Conservation (phyloP, 1,284 basidiomycete genomes). For the Paramarasmius palmivorus region DNA sequence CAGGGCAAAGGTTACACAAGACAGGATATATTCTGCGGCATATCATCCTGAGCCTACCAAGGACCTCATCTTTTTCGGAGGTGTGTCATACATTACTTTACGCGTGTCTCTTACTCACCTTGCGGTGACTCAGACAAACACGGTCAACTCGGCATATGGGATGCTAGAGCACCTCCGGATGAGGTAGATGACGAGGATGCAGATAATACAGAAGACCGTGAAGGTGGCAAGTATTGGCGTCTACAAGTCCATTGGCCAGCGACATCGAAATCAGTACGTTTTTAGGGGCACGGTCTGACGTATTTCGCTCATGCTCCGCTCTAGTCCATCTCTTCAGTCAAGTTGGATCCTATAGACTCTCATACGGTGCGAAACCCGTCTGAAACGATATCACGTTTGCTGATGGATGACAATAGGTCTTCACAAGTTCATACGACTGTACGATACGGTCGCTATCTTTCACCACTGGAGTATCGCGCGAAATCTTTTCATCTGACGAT, state of each 20-base stretch:
- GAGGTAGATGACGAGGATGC: constrained; percentile 59
- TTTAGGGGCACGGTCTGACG: too few species aligned
- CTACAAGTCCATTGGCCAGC: constrained; percentile 82
- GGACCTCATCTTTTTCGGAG: constrained; percentile 79
- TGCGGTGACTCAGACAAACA: constrained; percentile 59
- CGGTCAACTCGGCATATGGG: constrained; percentile 80
- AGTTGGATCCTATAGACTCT: constrained; percentile 69
- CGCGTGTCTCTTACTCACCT: background rate
- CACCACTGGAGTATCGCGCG: constrained; percentile 63
- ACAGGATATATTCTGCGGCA: constrained; percentile 70
- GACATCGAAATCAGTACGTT: constrained; percentile 55
- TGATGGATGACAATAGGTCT: constrained; percentile 46
- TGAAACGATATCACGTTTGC: constrained; percentile 19
- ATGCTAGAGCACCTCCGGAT: constrained; percentile 65
- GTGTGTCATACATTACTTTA: constrained; percentile 32
- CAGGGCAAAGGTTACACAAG: constrained; percentile 74
- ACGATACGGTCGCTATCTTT: constrained; percentile 73
- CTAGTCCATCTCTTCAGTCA: constrained; percentile 68
- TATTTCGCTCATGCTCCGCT: background rate
- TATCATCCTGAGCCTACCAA: constrained; percentile 82
- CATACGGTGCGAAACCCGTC: constrained; percentile 60
- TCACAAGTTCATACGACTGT: constrained; percentile 77
- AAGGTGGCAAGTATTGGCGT: constrained; percentile 77
- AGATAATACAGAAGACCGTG: constrained; percentile 37
- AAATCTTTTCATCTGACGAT: constrained; percentile 64